phyloP scores from a whole-genome alignment of 331 rosid species.

The Malus hybrid region DNA sequence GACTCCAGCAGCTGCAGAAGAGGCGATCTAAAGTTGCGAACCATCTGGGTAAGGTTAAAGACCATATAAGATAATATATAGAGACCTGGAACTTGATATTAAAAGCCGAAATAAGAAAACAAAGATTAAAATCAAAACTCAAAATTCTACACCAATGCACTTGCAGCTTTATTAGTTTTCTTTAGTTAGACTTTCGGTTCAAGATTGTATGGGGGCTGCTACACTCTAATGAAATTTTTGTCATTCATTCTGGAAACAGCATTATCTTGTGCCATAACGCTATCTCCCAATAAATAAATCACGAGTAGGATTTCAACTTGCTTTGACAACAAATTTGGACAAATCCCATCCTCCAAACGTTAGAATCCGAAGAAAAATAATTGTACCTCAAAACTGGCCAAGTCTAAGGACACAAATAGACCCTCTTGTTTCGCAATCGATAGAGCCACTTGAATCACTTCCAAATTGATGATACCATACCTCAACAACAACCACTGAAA shows the following conservation, averaged over 20 bases:
- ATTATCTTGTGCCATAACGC: no score
- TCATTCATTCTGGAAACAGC: no score
- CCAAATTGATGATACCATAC: conserved; percentile 60
- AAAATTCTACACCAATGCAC: not conserved
- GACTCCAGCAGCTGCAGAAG: conserved; percentile 67
- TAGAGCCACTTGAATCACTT: conserved; percentile 78
- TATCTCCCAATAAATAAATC: not conserved
- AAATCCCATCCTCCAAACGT: not conserved
- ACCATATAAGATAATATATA: conserved; percentile 8
- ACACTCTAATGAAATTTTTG: no score
- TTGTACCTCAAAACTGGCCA: conserved; percentile 98
- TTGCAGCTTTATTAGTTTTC: not conserved
- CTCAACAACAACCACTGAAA: conserved; percentile 89
- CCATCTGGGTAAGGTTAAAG: conserved; percentile 66
- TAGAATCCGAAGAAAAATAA: not conserved
- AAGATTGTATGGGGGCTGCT: not conserved
- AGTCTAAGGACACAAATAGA: conserved; percentile 76
- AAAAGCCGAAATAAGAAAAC: not conserved
- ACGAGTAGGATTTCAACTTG: not conserved
- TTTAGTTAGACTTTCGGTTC: not conserved
- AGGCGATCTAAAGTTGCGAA: conserved; percentile 56
- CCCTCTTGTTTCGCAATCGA: conserved; percentile 77
- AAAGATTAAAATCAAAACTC: not conserved
- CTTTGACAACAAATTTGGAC: not conserved
- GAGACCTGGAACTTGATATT: conserved; percentile 11